Conservation (phyloP, 2,329 filamentous ascomycete species). For the Verticillium klebahnii region DNA sequence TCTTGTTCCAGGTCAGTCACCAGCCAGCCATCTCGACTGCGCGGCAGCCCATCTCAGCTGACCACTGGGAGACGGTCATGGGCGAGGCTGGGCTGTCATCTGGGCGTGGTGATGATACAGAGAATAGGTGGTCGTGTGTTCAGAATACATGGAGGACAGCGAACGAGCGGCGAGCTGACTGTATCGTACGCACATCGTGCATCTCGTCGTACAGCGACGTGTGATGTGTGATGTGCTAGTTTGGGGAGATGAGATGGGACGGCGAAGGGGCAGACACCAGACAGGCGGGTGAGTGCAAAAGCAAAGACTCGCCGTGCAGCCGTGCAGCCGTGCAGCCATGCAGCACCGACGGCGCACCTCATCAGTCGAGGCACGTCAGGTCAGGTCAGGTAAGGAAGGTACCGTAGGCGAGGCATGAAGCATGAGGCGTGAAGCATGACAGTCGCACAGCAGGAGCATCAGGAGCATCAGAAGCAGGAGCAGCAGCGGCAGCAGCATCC, state of each 20-base stretch:
- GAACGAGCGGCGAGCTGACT: neutral
- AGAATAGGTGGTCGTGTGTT: neutral
- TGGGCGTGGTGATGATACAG: neutral
- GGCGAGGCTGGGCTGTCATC: neutral
- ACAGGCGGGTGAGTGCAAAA: neutral
- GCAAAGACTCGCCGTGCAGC: slow-evolving; percentile 3
- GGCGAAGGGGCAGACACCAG: neutral
- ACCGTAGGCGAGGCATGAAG: slow-evolving; percentile 4
- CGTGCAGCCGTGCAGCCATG: slow-evolving; percentile 7
- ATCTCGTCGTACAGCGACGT: neutral
- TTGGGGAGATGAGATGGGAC: neutral
- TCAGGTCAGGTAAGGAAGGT: neutral
- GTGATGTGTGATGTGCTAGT: neutral
- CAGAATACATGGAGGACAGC: neutral
- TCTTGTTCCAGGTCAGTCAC: neutral
- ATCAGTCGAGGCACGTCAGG: neutral
- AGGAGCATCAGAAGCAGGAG: too few species aligned
- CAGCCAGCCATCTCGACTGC: neutral
- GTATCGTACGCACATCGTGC: neutral
- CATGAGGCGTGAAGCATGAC: slow-evolving; percentile 8
- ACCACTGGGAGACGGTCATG: neutral
- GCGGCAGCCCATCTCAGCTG: neutral
- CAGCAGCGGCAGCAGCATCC: neutral
- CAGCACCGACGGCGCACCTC: slow-evolving; percentile 7
- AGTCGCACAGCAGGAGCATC: slow-evolving; percentile 7